Base-by-base conservation (phyloP, 352 stramenopile species). In the Phytophthora pisi region DNA sequence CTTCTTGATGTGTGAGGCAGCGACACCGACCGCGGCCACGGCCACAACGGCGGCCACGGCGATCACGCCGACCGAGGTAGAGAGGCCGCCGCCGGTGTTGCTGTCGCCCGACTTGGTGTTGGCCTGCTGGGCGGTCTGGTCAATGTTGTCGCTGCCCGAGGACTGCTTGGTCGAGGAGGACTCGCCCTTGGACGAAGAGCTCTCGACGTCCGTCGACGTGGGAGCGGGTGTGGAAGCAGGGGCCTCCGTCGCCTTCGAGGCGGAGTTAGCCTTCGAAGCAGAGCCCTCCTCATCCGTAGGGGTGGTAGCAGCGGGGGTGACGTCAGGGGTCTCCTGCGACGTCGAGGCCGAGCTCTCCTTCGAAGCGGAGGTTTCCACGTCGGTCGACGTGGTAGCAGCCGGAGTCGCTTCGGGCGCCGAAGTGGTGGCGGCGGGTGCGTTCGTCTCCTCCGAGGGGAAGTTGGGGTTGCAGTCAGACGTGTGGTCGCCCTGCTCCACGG, bases 1-100 rank as follows among this genome's bases (percentile, higher is more conserved):
- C 24, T 75, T 73, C 55, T 77, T 79, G 30, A 75, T 56, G 28
- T 51, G 70, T 7, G 74, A 52, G 40, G 68, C 63, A 18, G 53
- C 55, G 2, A 65, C 51, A 34, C 74, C 74, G 11, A 81, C 70
- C n/a, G 61, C 67, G 23, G 74, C 74, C 18, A 81, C 74, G n/a
- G 70, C 74, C 2, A 69, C 70, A 10, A 81, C 61, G 10, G 58
- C 57, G 8, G 47, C 68, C 2, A 72, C 18, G 9, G 54, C 10
- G 8, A 50, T 31, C 15, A 77, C 2, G 28, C 15, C 20, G 0
- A 61, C 2, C 7, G 49, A 58, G 20, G 38, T 30, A 1, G 26
- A 8, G 10, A 4, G 30, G 36, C 11, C 30, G 10, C 43, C 34
- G 2, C 10, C 15, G 24, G 15, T 54, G 0, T 49, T 28, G 38